These are phyloP conservation scores for Colletotrichum liaoningense DNA, from an alignment of 2,329 filamentous ascomycete species.

Conservation along the genomic window DNA sequence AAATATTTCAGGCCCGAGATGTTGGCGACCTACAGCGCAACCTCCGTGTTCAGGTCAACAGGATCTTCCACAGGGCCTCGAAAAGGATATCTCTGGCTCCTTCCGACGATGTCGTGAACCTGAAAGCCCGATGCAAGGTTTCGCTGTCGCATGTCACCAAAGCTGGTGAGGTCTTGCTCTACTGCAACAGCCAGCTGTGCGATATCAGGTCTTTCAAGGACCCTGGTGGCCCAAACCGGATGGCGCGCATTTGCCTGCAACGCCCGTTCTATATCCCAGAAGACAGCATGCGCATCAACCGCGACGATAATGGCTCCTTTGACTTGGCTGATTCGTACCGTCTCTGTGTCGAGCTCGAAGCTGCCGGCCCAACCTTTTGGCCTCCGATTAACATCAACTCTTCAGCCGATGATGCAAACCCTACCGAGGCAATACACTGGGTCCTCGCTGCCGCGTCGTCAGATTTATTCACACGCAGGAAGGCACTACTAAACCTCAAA, in stretches of 20 bases:
- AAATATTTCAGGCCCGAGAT: conserved; percentile 46
- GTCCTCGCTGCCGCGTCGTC: conserved; percentile 54
- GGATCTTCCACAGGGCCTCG: conserved; percentile 60
- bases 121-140: conserved; percentile 56
- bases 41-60: conserved; percentile 65
- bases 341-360: conserved; percentile 64
- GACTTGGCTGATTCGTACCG: conserved; percentile 62
- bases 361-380: conserved; percentile 61
- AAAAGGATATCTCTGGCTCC: conserved; percentile 41
- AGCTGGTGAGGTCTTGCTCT: conserved; percentile 48
- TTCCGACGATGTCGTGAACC: conserved; percentile 41
- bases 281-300: conserved; percentile 62
- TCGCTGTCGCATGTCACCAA: conserved; percentile 47
- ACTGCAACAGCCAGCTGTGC: conserved; percentile 67
- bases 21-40: conserved; percentile 51
- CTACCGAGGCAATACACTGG: conserved; percentile 44
- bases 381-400: conserved; percentile 53
- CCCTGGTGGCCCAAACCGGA: conserved; percentile 55
- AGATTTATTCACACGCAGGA: conserved; percentile 53
- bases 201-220: conserved; percentile 63
- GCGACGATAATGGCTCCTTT: conserved; percentile 58
- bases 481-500: conserved; percentile 44
- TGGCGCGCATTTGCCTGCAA: conserved; percentile 60
- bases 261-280: conserved; percentile 64
- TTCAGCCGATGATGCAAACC: conserved; percentile 14